Evolutionary conservation across 208 protist species (phyloP), one percentile per base, ranked within the genome.

Genomic region (Leishmania braziliensis): DNA sequence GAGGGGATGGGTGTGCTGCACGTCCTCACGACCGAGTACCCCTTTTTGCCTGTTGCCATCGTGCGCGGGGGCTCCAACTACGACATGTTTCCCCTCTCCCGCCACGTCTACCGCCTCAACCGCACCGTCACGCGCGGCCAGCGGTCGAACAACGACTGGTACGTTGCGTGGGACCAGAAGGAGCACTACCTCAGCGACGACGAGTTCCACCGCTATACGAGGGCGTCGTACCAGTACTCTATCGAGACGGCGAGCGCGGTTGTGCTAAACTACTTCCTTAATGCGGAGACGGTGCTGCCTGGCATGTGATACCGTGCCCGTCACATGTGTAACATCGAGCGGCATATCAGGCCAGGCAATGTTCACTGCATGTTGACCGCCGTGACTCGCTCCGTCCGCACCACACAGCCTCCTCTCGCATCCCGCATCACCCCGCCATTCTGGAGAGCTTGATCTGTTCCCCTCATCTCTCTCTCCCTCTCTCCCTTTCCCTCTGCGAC

Each of bases 231-330:
- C 68, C 88, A 82, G n/a, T 94, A 94, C 82, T 90, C 88, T 16
- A 83, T 94, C 6, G 82, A 91, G 66, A 89, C 90, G 16, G 82
- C 90, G 8, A 89, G 85, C 63, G 83, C 81, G 39, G 86, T 92
- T 10, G 86, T 94, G 33, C 69, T 94, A n/a, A 91, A 93, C 71
- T 93, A 85, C 51, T 91, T 89, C 70, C 69, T 91, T 48, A 86
- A 79, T 71, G 77, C 81, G 1, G 81, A 88, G 36, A 86, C 84
- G 3, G 66, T 77, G 12, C 65, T 89, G 4, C 86, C 86, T 3
- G 82, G 82, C 16, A 79, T 79, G 77, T 77, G 51, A 53, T 58
- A 29, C 3, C n/a, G 56, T 6, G 26, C 23, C 20, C 43, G 2
- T 6, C 29, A 58, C 16, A 36, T 33, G 3, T 14, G 23, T 33